Evolutionary conservation across 179 eudicot species (phyloP), one percentile per base, ranked within the genome.

Genomic region (Beta macrorhiza): DNA sequence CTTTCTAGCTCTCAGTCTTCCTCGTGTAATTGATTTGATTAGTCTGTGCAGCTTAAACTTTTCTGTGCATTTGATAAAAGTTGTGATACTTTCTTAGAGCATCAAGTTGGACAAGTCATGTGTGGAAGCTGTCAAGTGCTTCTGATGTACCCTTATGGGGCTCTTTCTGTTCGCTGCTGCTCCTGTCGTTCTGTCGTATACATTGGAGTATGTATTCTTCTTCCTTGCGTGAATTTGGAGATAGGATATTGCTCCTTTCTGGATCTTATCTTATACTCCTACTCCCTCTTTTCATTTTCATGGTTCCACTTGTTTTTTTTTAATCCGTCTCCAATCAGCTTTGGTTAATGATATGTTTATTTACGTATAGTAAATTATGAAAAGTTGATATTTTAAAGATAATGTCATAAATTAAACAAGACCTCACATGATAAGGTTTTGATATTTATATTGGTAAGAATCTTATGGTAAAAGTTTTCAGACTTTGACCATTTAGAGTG

Each of bases 81-180:
- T 52, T 9, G 83, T 85, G 62, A 15, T 70, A 5, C 70, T 78
- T 78, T 72, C 44, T 2, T 83, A 88, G 90, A 88, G 90, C 89
- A 92, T 82, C 89, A 94, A 88, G 92, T 96, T 47, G 98, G 99
- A 65, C 97, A 94, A 78, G 97, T 96, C 29, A 91, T 90, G 78
- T 96, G 99, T 75, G 94, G 89, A 79, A 85, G 87, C 63, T 96
- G 99, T 84, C 77, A 87, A 67, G 91, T 88, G 83, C 82, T 96
- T 89, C 90, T 96, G 83, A 96, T 96, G 99, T 94, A 91, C 86
- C 98, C 92, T 7, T 87, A 83, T 78, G 99, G 98, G 72, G 94
- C 97, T 82, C 91, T 75, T 8, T 82, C 92, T 52, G 97, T 96
- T 70, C 86, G 90, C 63, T 96, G 99, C 64, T 84, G 90, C 80